phyloP scores from a whole-genome alignment of 1,284 basidiomycete species.

The Marasmius fiardii region DNA sequence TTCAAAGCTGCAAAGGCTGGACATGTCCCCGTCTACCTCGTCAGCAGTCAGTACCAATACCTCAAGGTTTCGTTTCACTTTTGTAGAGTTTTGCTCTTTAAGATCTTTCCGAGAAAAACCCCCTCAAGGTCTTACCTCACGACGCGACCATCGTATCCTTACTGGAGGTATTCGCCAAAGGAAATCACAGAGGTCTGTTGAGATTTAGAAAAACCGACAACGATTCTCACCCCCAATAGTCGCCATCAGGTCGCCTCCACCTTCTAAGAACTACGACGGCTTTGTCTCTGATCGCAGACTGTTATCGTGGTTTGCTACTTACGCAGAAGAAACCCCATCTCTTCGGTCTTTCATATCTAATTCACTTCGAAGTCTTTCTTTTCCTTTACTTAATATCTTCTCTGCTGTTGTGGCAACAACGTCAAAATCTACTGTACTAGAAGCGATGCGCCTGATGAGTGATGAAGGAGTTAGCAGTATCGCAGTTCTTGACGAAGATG shows the following conservation, averaged over 20 bases:
- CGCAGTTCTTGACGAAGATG: slow-evolving; percentile 67
- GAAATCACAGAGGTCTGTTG: slow-evolving; percentile 61
- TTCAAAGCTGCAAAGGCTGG: slow-evolving; percentile 69
- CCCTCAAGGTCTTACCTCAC: slow-evolving; percentile 57
- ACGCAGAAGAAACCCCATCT: slow-evolving; percentile 43
- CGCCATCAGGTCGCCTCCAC: slow-evolving; percentile 41
- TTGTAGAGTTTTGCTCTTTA: slow-evolving; percentile 2
- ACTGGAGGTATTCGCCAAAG: slow-evolving; percentile 61
- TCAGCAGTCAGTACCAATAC: slow-evolving; percentile 58
- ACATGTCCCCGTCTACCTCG: slow-evolving; percentile 65
- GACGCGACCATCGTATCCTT: slow-evolving; percentile 62
- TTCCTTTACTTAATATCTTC: slow-evolving; percentile 65
- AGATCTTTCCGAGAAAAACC: slow-evolving; percentile 83
- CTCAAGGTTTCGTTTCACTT: not conserved
- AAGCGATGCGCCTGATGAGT: slow-evolving; percentile 79
- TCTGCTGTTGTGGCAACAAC: slow-evolving; percentile 56
- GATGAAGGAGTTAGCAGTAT: slow-evolving; percentile 77
- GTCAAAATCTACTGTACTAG: slow-evolving; percentile 56
- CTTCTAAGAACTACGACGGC: slow-evolving; percentile 43
- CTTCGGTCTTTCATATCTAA: slow-evolving; percentile 55
- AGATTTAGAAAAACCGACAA: not conserved
- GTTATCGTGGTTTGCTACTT: slow-evolving; percentile 59
- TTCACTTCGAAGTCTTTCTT: slow-evolving; percentile 50
- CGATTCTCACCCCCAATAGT: slow-evolving; percentile 30
- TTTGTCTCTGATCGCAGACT: slow-evolving; percentile 62